These are phyloP conservation scores for Apophysomyces elegans DNA, from an alignment of 371 early-diverging fungal genomes.

Conservation along the genomic window DNA sequence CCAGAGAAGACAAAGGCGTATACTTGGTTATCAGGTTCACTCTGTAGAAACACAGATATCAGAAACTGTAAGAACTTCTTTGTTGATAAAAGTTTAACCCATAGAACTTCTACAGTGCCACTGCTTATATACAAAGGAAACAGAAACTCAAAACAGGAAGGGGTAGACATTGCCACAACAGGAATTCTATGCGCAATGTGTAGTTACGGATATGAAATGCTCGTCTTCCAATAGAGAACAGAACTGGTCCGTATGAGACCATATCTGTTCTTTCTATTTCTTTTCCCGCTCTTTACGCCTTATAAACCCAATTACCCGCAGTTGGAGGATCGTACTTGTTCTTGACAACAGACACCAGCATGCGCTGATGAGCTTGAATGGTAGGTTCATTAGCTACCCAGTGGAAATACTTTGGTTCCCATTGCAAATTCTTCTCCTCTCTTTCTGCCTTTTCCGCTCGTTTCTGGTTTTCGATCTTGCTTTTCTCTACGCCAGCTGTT, in stretches of 20 bases:
- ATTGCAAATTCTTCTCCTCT: conserved; percentile 55
- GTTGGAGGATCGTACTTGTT: conserved; percentile 41
- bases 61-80: too few relatives aligned
- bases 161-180: neutral
- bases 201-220: neutral
- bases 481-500: conserved; percentile 69
- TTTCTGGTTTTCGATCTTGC: conserved; percentile 74
- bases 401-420: conserved; percentile 62
- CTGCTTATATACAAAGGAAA: neutral
- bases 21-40: neutral
- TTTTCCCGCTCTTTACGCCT: neutral
- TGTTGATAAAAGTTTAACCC: neutral
- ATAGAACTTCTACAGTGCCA: neutral
- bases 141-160: neutral
- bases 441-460: conserved; percentile 66
- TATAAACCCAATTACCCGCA: conserved; percentile 49
- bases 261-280: neutral
- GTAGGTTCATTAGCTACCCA: conserved; percentile 54
- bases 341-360: conserved; percentile 41
- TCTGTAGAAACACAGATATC: too few relatives aligned
- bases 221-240: neutral
- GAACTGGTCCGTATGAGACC: too few relatives aligned
- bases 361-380: conserved; percentile 41
- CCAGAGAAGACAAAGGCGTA: neutral
- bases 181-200: neutral